phyloP scores from a whole-genome alignment of 2,329 filamentous ascomycete species.

The Xylaria sp. region DNA sequence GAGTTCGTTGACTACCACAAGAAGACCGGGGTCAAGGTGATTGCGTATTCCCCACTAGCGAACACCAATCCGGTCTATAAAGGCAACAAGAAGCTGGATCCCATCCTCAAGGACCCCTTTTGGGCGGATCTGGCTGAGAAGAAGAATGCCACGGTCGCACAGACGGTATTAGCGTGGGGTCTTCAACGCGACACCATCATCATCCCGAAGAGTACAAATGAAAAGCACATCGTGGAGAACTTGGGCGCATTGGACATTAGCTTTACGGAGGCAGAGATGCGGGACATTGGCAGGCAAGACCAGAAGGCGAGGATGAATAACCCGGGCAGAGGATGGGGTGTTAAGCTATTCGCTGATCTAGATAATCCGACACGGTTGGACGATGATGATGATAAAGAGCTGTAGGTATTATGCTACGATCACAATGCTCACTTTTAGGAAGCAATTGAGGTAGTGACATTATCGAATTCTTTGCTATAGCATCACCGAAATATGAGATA shows the following conservation, averaged over 20 bases:
- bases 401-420: constrained; percentile 25
- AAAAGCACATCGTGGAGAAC: constrained; percentile 58
- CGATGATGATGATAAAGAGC: constrained; percentile 37
- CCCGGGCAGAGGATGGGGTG: constrained; percentile 54
- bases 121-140: constrained; percentile 53
- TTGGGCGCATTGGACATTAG: constrained; percentile 60
- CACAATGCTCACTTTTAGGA: neutral
- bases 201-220: constrained; percentile 62
- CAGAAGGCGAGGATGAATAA: constrained; percentile 53
- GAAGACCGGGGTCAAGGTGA: constrained; percentile 56
- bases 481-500: neutral
- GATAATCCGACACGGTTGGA: constrained; percentile 51
- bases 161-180: constrained; percentile 61
- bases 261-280: constrained; percentile 54
- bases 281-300: constrained; percentile 46
- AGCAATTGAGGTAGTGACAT: neutral
- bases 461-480: neutral
- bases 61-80: constrained; percentile 61
- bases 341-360: constrained; percentile 54
- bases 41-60: constrained; percentile 63
- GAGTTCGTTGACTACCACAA: constrained; percentile 59
- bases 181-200: constrained; percentile 59
- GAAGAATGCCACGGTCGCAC: constrained; percentile 56
- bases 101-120: constrained; percentile 56
- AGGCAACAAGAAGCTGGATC: constrained; percentile 40